phyloP scores from a whole-genome alignment of 2,329 filamentous ascomycete genomes.

The Emergomyces pasteurianus region DNA sequence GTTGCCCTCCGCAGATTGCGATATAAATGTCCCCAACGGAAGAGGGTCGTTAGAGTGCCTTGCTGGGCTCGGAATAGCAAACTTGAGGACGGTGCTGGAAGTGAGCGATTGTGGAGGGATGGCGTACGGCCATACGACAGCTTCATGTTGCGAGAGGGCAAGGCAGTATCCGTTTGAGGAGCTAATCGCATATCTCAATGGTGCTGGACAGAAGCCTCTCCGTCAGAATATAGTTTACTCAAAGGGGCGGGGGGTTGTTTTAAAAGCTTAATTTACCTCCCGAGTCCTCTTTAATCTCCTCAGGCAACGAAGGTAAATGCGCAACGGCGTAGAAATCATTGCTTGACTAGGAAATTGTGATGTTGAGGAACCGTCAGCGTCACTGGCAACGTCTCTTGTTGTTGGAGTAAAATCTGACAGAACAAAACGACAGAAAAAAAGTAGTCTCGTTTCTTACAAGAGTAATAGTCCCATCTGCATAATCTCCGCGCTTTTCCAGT shows the following conservation, averaged over 20 bases:
- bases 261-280: slow-evolving; percentile 37
- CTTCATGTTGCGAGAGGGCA: slow-evolving; percentile 66
- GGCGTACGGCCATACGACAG: slow-evolving; percentile 83
- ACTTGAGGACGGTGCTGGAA: slow-evolving; percentile 62
- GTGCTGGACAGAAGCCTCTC: slow-evolving; percentile 32
- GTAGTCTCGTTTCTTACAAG: slow-evolving; percentile 20
- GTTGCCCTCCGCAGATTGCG: slow-evolving; percentile 64
- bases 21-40: slow-evolving; percentile 72
- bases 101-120: slow-evolving; percentile 22
- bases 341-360: slow-evolving; percentile 49
- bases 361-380: neutral
- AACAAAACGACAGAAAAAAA: neutral
- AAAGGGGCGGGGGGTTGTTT: neutral
- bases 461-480: slow-evolving; percentile 23
- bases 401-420: neutral
- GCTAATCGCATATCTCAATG: slow-evolving; percentile 54
- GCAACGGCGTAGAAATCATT: slow-evolving; percentile 77
- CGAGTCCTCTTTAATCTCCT: slow-evolving; percentile 56
- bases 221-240: slow-evolving; percentile 6
- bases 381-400: neutral
- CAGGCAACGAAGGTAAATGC: slow-evolving; percentile 71
- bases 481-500: slow-evolving; percentile 20
- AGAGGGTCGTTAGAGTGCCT: slow-evolving; percentile 57
- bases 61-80: slow-evolving; percentile 64
- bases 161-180: slow-evolving; percentile 62